phyloP scores from a whole-genome alignment of 345 rosid genomes.

The rapeseed (Brassica napus) region Da-Ae NC_063436.1:23637501-23638000 shows the following conservation, averaged over 20 bases:
- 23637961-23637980: neutral
- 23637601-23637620: neutral
- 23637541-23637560: neutral
- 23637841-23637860: slow-evolving; percentile 12
- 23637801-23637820: neutral
- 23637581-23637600: neutral
- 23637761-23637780: slow-evolving; percentile 7
- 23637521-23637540: neutral
- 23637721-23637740: slow-evolving; percentile 32
- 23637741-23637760: slow-evolving; percentile 62
- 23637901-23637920: slow-evolving; percentile 60
- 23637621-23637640: neutral
- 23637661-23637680: neutral
- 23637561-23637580: neutral
- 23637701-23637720: neutral
- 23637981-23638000: neutral
- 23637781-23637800: neutral
- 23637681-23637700: neutral
- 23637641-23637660: neutral
- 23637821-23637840: neutral
- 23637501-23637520: neutral
- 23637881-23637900: slow-evolving; percentile 54
- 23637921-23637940: slow-evolving; percentile 24
- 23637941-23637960: neutral
- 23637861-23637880: slow-evolving; percentile 6